These are phyloP conservation scores for Eudorina sp. DNA, from an alignment of 139 green algal species.

Conservation along the genomic window DNA sequence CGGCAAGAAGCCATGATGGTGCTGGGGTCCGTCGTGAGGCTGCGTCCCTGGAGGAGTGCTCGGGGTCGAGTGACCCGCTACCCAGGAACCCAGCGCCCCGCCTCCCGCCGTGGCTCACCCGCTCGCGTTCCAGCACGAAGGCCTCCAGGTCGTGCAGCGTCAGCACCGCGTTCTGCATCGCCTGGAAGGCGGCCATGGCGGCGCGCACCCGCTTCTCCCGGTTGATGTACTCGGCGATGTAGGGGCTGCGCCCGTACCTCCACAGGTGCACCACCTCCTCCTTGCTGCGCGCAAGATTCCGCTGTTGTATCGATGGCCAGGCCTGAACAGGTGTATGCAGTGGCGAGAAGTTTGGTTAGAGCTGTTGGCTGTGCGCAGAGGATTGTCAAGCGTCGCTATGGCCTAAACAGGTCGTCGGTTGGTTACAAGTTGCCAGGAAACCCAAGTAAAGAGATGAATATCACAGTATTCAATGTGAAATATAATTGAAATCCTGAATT, in stretches of 20 bases:
- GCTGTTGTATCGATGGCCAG: not conserved
- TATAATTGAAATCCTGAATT: too few species aligned
- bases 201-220: constrained; percentile 13
- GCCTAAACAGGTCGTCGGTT: too few species aligned
- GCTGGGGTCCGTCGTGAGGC: not conserved
- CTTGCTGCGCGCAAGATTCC: not conserved
- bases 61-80: too few species aligned
- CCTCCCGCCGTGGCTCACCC: not conserved
- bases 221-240: not conserved
- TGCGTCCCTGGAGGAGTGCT: not conserved
- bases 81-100: not conserved
- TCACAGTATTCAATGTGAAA: too few species aligned
- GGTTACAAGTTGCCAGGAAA: too few species aligned
- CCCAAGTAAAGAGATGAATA: too few species aligned
- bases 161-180: not conserved
- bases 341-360: too few species aligned
- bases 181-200: not conserved
- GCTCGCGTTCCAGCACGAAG: not conserved
- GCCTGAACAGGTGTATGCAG: not conserved
- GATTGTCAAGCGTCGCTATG: too few species aligned
- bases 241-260: not conserved
- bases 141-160: constrained; percentile 9
- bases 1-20: not conserved
- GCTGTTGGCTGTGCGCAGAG: too few species aligned
- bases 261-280: not conserved